phyloP scores from a whole-genome alignment of 2,329 filamentous ascomycete species.

The Leptodontidium sp. region DNA sequence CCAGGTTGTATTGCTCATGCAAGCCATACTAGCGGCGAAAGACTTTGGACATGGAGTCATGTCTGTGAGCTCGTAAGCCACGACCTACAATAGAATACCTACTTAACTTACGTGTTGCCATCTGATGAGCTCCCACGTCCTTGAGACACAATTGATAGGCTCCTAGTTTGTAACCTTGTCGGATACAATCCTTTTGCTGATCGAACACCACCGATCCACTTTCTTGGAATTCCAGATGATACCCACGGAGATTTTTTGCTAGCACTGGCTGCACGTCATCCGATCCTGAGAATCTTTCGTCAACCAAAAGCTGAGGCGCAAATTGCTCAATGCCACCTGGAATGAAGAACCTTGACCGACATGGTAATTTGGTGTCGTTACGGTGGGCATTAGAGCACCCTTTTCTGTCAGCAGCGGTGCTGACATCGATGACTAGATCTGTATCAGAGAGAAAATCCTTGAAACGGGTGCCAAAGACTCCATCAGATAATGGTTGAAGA shows the following conservation, averaged over 20 bases:
- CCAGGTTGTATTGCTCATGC: conserved; percentile 12
- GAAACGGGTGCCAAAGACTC: conserved; percentile 6
- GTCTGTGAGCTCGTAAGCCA: neutral
- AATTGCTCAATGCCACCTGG: conserved; percentile 21
- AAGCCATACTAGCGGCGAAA: conserved; percentile 11
- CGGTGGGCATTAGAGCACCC: neutral
- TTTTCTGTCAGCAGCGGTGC: neutral
- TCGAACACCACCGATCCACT: conserved; percentile 6
- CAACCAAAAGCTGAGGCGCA: neutral
- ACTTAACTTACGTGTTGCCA: conserved; percentile 6
- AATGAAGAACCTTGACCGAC: conserved; percentile 10
- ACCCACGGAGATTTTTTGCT: neutral
- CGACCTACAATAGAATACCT: no score
- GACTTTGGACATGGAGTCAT: conserved; percentile 17
- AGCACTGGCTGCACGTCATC: conserved; percentile 14
- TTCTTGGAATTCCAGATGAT: neutral
- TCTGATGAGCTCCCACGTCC: neutral
- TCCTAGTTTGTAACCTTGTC: neutral
- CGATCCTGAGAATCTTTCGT: neutral
- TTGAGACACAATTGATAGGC: conserved; percentile 18
- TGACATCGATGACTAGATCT: conserved; percentile 6
- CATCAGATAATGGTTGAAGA: conserved; percentile 10
- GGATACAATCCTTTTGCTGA: conserved; percentile 13
- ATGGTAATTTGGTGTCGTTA: neutral
- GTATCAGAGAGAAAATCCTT: conserved; percentile 17